These are phyloP conservation scores for Neurospora sp. DNA, from an alignment of 495 filamentous ascomycete species.

Conservation along the genomic window DNA sequence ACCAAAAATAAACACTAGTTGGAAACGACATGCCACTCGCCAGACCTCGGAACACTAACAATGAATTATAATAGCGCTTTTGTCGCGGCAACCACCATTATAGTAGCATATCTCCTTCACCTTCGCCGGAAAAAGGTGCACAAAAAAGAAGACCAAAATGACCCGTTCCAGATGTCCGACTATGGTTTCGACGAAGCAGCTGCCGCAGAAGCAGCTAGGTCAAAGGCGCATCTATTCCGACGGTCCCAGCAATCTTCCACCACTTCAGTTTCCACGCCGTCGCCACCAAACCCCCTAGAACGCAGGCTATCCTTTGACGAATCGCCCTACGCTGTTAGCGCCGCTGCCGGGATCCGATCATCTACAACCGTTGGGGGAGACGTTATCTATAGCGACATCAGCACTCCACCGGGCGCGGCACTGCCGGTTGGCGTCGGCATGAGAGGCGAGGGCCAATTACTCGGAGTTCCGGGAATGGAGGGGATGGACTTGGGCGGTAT, in stretches of 20 bases:
- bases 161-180: constrained; percentile 17
- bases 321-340: background rate
- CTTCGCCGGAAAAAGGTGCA: constrained; percentile 15
- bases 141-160: constrained; percentile 14
- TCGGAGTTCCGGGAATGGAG: background rate
- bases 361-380: background rate
- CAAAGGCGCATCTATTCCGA: background rate
- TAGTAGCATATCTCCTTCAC: constrained; percentile 11
- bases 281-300: background rate
- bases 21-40: background rate
- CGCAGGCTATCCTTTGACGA: background rate
- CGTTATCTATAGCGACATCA: background rate
- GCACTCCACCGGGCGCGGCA: background rate
- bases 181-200: constrained; percentile 18
- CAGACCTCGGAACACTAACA: background rate
- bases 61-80: background rate
- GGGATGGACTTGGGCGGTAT: background rate
- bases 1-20: background rate
- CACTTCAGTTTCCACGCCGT: background rate
- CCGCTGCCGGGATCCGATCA: background rate
- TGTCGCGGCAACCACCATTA: background rate
- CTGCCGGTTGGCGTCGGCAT: background rate
- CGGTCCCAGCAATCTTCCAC: background rate
- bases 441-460: background rate
- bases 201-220: background rate